Evolutionary conservation across 208 protist species (phyloP).

Genomic region (Wallacemonas sp.): DNA sequence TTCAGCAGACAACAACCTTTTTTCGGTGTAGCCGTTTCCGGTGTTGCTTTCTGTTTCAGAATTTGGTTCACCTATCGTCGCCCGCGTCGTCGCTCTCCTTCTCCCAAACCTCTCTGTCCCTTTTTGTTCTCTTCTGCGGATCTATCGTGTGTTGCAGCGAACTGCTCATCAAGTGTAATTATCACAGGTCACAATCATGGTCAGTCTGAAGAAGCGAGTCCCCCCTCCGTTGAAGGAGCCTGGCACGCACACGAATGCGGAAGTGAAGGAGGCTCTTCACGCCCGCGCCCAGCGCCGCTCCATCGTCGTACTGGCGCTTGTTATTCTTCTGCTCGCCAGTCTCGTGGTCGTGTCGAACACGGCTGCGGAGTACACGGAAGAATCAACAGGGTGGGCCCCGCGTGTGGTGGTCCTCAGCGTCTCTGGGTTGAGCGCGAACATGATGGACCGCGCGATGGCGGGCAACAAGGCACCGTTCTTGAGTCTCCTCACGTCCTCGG

Average conservation of each 20-base stretch:
- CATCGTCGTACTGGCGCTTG: constrained; percentile 55
- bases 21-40: no score
- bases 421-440: constrained; percentile 29
- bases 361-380: constrained; percentile 30
- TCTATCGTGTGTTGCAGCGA: no score
- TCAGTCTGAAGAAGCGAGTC: constrained; percentile 32
- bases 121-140: no score
- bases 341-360: constrained; percentile 67
- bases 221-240: constrained; percentile 48
- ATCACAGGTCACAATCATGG: constrained; percentile 7
- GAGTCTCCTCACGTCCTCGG: constrained; percentile 33
- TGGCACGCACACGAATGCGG: constrained; percentile 65
- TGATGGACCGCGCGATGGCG: constrained; percentile 34
- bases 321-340: constrained; percentile 62
- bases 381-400: constrained; percentile 19
- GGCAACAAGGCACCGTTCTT: constrained; percentile 76
- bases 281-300: constrained; percentile 58
- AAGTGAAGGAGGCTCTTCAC: constrained; percentile 72
- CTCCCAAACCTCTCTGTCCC: no score
- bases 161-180: neutral
- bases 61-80: no score
- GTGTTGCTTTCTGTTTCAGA: no score
- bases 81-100: no score
- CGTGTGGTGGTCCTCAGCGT: constrained; percentile 57
- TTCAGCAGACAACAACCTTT: no score